phyloP scores from a whole-genome alignment of 495 filamentous ascomycete genomes.

The Articulospora tetracladia region DNA sequence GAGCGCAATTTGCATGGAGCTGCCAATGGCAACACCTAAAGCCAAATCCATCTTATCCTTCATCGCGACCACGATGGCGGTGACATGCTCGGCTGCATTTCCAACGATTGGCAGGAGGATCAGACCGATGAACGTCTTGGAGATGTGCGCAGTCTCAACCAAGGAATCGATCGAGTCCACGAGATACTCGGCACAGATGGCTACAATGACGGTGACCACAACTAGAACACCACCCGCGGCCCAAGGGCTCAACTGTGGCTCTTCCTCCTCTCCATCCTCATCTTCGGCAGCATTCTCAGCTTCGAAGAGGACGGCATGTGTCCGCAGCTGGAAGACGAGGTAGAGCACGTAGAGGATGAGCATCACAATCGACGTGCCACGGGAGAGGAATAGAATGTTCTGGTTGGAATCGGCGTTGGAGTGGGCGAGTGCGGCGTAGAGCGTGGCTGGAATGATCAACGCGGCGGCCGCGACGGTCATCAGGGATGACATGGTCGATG shows the following conservation, averaged over 20 bases:
- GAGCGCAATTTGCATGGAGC: conserved; percentile 90
- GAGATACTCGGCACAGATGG: conserved; percentile 88
- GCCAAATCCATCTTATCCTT: conserved; percentile 99
- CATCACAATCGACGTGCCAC: conserved; percentile 85
- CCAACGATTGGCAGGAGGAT: conserved; percentile 95
- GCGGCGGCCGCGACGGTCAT: conserved; percentile 91
- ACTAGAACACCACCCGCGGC: conserved; percentile 73
- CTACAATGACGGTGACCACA: conserved; percentile 75
- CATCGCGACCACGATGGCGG: conserved; percentile 84
- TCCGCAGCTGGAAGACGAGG: conserved; percentile 83
- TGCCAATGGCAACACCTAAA: conserved; percentile 90
- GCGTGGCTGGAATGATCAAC: conserved; percentile 85
- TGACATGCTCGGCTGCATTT: conserved; percentile 96
- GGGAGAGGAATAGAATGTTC: conserved; percentile 80
- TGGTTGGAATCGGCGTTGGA: conserved; percentile 40
- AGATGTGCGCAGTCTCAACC: conserved; percentile 78
- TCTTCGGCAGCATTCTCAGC: conserved; percentile 42
- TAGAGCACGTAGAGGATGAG: conserved; percentile 87
- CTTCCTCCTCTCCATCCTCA: conserved; percentile 39
- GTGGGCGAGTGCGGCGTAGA: conserved; percentile 15
- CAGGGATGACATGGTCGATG: conserved; percentile 92
- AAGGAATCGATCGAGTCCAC: conserved; percentile 91
- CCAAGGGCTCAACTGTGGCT: conserved; percentile 60
- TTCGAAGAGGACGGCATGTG: conserved; percentile 79
- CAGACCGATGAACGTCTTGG: conserved; percentile 94